Percentiles rank a stretch among this genome's conserved stretches.
phyloP scores from a whole-genome alignment of 2,329 filamentous ascomycete genomes.

The Neofusicoccum laricinum region DNA sequence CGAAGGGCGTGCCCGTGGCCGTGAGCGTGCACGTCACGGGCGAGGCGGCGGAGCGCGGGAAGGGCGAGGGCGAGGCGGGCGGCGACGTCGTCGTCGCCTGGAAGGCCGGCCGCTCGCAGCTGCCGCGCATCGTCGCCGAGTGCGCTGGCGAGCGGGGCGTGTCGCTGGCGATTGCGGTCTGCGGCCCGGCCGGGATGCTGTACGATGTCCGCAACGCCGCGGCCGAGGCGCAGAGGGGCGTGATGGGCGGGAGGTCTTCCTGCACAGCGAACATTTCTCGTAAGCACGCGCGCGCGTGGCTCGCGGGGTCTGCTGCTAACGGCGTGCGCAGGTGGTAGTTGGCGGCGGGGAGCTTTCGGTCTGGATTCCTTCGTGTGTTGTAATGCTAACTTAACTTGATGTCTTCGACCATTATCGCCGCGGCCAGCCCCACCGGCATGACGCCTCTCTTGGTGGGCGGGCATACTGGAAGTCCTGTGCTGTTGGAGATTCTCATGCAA shows the following conservation, averaged over 20 bases:
- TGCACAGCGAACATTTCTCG: conserved; percentile 19
- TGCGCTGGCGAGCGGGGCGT: not conserved
- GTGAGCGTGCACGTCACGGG: conserved; percentile 15
- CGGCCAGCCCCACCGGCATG: too few relatives aligned
- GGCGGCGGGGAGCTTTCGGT: too few relatives aligned
- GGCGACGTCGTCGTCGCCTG: not conserved
- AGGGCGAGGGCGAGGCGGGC: not conserved
- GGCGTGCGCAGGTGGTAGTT: too few relatives aligned
- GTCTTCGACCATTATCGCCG: too few relatives aligned
- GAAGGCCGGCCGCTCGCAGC: not conserved
- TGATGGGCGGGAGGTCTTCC: conserved; percentile 17
- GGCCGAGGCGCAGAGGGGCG: conserved; percentile 14
- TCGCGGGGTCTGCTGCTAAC: too few relatives aligned
- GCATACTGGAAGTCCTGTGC: too few relatives aligned
- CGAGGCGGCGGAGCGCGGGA: not conserved
- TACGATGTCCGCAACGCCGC: conserved; percentile 19
- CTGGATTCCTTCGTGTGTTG: too few relatives aligned
- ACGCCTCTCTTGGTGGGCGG: too few relatives aligned
- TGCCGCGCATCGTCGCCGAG: not conserved
- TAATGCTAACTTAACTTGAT: too few relatives aligned
- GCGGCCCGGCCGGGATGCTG: conserved; percentile 16
- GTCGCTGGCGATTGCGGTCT: conserved; percentile 16
- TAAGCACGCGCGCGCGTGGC: too few relatives aligned
- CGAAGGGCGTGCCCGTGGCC: too few relatives aligned
- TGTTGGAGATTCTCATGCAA: too few relatives aligned